A percentile compares a stretch with the other conserved stretches of the same genome.
phyloP scores from a whole-genome alignment of 2,329 filamentous ascomycete species.

The Diaporthe velutina region DNA sequence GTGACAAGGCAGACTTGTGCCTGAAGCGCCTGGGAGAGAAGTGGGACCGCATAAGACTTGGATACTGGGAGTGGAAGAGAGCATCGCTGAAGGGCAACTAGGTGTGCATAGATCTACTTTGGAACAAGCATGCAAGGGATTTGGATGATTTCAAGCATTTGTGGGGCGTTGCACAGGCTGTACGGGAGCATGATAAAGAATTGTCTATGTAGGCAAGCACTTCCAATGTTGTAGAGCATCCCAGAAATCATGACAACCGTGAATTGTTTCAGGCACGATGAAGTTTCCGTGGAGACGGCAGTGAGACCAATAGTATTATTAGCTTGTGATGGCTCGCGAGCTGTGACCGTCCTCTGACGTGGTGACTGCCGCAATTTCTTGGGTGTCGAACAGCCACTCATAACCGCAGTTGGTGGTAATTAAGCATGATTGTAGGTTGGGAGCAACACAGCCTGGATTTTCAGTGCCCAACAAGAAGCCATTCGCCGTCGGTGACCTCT shows the following conservation, averaged over 20 bases:
- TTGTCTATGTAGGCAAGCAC: neutral
- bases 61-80: constrained; percentile 90
- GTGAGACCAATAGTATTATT: neutral
- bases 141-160: neutral
- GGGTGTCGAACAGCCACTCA: neutral
- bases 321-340: neutral
- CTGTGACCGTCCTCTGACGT: neutral
- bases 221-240: neutral
- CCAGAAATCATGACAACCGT: neutral
- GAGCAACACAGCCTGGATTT: neutral
- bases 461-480: neutral
- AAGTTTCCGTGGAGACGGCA: neutral
- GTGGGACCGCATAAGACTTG: constrained; percentile 91
- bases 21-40: constrained; percentile 81
- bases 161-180: neutral
- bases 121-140: neutral
- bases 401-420: neutral
- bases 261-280: neutral
- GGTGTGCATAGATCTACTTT: neutral
- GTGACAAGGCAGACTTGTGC: constrained; percentile 75
- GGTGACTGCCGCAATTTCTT: neutral
- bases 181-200: neutral
- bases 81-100: constrained; percentile 51
- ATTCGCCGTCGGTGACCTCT: neutral
- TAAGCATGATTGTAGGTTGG: neutral